Evolutionary conservation across 192 early-diverging fungal genomes (phyloP).

Genomic region (Mortierella antarctica): DNA sequence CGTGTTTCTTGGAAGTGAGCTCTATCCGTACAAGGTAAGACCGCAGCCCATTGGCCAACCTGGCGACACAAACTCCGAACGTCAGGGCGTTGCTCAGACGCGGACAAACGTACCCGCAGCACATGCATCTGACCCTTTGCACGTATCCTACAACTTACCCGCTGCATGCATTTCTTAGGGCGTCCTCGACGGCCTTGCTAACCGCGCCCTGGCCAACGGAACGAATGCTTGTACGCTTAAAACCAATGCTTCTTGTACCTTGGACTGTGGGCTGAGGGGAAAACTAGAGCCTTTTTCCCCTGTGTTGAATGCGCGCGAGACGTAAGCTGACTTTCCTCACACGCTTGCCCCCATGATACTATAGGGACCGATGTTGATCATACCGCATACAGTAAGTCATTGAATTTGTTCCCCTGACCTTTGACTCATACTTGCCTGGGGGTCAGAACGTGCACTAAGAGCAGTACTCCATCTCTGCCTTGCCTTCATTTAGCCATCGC

Average conservation of each 20-base stretch:
- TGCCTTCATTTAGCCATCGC: conserved; percentile 53
- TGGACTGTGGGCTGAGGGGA: neutral
- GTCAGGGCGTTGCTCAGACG: conserved; percentile 67
- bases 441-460: neutral
- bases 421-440: conserved; percentile 5
- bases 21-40: conserved; percentile 66
- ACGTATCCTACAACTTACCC: neutral
- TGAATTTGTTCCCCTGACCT: neutral
- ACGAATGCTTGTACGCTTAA: conserved; percentile 66
- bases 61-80: conserved; percentile 56
- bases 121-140: neutral
- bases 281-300: neutral
- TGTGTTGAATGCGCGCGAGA: neutral
- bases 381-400: conserved; percentile 63
- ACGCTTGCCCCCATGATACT: neutral
- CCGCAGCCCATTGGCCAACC: neutral
- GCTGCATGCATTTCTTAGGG: conserved; percentile 42
- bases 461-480: neutral
- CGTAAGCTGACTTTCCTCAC: neutral
- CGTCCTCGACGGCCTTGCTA: conserved; percentile 71
- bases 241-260: no score
- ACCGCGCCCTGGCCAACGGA: conserved; percentile 68
- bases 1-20: conserved; percentile 70
- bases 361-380: conserved; percentile 67
- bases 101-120: conserved; percentile 57